Evolutionary conservation across 352 stramenopile species (phyloP), one percentile per base, ranked within the genome.

Genomic region (Phytophthora cryptogea): DNA sequence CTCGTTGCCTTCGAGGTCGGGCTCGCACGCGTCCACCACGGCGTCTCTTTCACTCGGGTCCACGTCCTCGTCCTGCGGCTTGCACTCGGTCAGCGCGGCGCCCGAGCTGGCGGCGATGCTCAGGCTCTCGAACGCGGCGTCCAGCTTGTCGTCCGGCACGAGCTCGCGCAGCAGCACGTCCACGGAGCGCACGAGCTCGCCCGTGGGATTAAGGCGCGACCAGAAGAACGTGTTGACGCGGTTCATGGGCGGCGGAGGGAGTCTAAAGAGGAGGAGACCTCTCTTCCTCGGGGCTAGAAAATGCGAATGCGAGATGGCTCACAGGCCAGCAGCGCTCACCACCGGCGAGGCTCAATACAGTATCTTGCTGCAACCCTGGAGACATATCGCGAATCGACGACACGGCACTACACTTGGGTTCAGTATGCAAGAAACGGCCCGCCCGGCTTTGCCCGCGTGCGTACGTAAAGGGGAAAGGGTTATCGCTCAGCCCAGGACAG

Each of bases 161-260:
- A 90, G 59, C 51, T 86, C 70, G 16, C 57, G 54, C 32, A 92
- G 61, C 28, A 88, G 66, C 44, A 74, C 73, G 54, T 92, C 83
- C 27, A 89, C 78, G 5, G 76, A 80, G 53, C 79, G 80, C 59
- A 92, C 81, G 54, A 92, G 73, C 58, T 92, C 83, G 44, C 81
- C 82, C 11, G 79, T 87, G 33, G 83, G 78, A 64, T 90, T 89
- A 11, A 81, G 60, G 10, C 80, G 75, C 8, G 80, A 74, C 80
- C 83, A 92, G 59, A 92, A 90, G 67, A 92, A 92, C 7, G 83
- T 83, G 69, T 92, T 92, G 75, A 92, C 78, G 33, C 63, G 74
- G 63, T 78, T 72, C 70, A 78, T 78, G 8, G 2, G 20, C 20
- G 20, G 20, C 20, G 20, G 2, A 23, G 20, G 20, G 41, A 63